These are phyloP conservation scores for Fusarium armeniacum DNA, from an alignment of 2,329 filamentous ascomycete species.

Conservation along the genomic window DNA sequence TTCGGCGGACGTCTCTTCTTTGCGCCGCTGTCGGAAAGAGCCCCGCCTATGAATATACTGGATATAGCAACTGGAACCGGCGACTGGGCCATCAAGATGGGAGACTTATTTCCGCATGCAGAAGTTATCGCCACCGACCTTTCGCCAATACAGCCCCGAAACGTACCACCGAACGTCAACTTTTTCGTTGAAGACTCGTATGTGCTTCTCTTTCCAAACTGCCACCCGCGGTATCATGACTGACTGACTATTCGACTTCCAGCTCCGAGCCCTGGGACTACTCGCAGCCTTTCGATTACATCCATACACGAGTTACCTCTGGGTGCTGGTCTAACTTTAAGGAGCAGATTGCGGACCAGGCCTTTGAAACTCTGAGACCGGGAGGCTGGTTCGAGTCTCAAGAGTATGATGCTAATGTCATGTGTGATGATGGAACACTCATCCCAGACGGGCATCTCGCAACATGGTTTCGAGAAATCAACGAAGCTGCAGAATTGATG, in stretches of 20 bases:
- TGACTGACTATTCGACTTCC: not conserved
- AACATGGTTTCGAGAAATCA: conserved; percentile 59
- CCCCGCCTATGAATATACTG: conserved; percentile 56
- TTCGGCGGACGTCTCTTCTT: conserved; percentile 60
- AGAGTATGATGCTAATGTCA: conserved; percentile 58
- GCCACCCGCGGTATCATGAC: not conserved
- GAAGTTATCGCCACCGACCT: conserved; percentile 75
- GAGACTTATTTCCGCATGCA: conserved; percentile 70
- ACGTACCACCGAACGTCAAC: conserved; percentile 79
- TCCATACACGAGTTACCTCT: conserved; percentile 65
- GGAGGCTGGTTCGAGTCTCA: conserved; percentile 70
- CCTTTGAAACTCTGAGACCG: conserved; percentile 63
- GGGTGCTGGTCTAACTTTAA: conserved; percentile 66
- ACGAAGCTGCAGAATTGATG: conserved; percentile 55
- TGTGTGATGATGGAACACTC: conserved; percentile 63
- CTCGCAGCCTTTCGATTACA: conserved; percentile 68
- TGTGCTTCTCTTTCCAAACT: conserved; percentile 31
- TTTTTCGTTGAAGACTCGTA: conserved; percentile 78
- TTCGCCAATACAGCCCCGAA: conserved; percentile 74
- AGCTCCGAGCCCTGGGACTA: conserved; percentile 66
- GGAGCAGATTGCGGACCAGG: conserved; percentile 64
- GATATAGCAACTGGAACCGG: conserved; percentile 64
- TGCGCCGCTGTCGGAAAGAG: conserved; percentile 56
- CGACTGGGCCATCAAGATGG: conserved; percentile 77
- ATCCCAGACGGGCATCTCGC: conserved; percentile 55